Conservation (phyloP, 116 monocot genomes). For the Dioscorea cayenensis region DNA sequence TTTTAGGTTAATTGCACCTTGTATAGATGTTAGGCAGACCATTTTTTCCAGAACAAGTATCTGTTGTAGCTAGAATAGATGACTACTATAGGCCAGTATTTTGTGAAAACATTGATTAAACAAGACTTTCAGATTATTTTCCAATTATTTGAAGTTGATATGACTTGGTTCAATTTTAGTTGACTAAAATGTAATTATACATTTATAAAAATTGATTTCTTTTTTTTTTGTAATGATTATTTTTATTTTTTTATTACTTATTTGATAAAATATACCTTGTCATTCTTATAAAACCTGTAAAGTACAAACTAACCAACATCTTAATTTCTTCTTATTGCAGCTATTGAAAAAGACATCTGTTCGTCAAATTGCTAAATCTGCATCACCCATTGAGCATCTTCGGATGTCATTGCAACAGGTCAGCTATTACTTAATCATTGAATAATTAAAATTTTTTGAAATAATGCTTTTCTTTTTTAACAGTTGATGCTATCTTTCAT, state of each 20-base stretch:
- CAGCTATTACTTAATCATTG: conserved; percentile 13
- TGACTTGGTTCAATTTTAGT: not conserved
- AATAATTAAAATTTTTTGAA: not conserved
- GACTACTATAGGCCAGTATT: too few relatives aligned
- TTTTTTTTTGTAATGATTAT: not conserved
- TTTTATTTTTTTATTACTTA: not conserved
- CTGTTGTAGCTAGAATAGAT: not conserved
- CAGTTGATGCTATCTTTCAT: not conserved
- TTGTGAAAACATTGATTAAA: too few relatives aligned
- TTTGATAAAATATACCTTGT: not conserved
- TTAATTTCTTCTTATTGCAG: conserved; percentile 24
- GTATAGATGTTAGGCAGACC: not conserved
- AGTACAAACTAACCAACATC: not conserved
- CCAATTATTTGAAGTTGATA: not conserved
- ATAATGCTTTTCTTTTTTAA: not conserved
- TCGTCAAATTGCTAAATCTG: conserved; percentile 72
- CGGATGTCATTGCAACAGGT: conserved; percentile 90
- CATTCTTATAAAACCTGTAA: not conserved
- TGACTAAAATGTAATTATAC: not conserved
- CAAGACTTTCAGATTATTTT: too few relatives aligned
- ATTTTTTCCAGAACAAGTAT: not conserved
- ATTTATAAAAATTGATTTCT: not conserved
- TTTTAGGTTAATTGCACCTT: too few relatives aligned
- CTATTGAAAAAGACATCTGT: conserved; percentile 69
- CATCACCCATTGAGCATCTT: conserved; percentile 92